Base-by-base conservation (phyloP, 1,284 basidiomycete genomes). In the Trichosporon inkin region DNA sequence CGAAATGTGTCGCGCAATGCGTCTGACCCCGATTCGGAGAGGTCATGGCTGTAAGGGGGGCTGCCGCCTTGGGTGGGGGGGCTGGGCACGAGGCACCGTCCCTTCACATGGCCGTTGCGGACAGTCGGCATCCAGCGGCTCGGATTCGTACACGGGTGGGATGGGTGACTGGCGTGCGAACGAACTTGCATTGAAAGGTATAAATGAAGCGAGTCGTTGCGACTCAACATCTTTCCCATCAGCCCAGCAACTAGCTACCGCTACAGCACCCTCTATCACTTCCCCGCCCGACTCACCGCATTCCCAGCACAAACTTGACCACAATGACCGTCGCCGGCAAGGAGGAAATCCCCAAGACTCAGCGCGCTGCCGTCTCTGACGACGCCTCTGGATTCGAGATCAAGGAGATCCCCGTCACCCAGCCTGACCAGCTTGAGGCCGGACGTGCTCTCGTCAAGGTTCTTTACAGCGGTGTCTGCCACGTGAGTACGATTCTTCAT, bases 391-490 rank as follows among this genome's bases (percentile, higher is more conserved):
- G 58, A 55, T 61, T 63, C 51, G 56, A 61, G 55, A 66, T 66
- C 60, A 41, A 52, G 37, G 61, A 66, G 44, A 58, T 63, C 47
- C 64, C 64, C 56, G 64, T 66, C 14, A 57, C 61, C 53, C 64
- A 66, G 62, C 52, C 64, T 55, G 59, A 63, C 57, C 20, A 61
- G 59, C 64, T 66, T 49, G 60, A 66, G 64, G 56, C 64, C 47
- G 63, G 65, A 35, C 63, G 57, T 39, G 63, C 61, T 10, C 62
- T 63, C 60, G 69, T 74, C 67, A 71, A 75, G 67, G 68, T 74
- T 62, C 64, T 67, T 39, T 76, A 85, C 80, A 85, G 86, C 14
- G 89, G 89, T 63, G 78, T 78, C 44, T 76, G 72, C 63, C 72
- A 69, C 51, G 62, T 65, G 32, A 53, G 54, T 60, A 17, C 28